Evolutionary conservation across 2,329 filamentous ascomycete species (phyloP).

Genomic region (Hypoxylon sp.): DNA sequence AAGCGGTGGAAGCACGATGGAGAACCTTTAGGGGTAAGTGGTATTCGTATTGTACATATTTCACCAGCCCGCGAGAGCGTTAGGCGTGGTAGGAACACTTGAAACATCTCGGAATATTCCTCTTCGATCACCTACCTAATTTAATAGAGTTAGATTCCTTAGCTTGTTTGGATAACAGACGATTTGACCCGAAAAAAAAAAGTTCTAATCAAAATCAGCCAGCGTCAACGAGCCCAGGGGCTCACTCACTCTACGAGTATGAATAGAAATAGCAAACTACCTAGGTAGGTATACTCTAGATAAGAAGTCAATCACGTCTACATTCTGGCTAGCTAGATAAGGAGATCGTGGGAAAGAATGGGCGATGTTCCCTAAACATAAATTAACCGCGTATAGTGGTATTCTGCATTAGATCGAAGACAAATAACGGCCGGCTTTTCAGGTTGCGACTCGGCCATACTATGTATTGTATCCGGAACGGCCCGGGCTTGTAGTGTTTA

Average conservation of each 20-base stretch:
- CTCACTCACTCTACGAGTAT: not conserved
- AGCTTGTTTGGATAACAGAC: not conserved
- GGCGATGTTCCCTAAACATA: not conserved
- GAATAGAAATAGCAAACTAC: not conserved
- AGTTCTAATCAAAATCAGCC: not conserved
- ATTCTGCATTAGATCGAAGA: not conserved
- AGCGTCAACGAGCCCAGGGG: not conserved
- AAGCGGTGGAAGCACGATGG: not conserved
- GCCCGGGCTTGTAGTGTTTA: slow-evolving; percentile 9
- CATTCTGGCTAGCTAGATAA: not conserved
- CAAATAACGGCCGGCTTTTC: not conserved
- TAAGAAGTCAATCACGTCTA: not conserved
- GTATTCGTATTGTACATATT: slow-evolving; percentile 20
- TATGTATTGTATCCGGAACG: slow-evolving; percentile 5
- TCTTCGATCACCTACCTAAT: slow-evolving; percentile 2
- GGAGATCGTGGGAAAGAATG: not conserved
- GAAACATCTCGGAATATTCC: slow-evolving; percentile 11
- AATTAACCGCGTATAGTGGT: not conserved
- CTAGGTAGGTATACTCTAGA: too few relatives aligned
- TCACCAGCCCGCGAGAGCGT: not conserved
- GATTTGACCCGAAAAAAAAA: not conserved
- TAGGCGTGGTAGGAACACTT: not conserved
- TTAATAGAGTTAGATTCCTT: not conserved
- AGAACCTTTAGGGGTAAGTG: not conserved
- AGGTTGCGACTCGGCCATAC: not conserved